Evolutionary conservation across 1,284 basidiomycete genomes (phyloP).

Genomic region (Veloboletus limbatus): DNA sequence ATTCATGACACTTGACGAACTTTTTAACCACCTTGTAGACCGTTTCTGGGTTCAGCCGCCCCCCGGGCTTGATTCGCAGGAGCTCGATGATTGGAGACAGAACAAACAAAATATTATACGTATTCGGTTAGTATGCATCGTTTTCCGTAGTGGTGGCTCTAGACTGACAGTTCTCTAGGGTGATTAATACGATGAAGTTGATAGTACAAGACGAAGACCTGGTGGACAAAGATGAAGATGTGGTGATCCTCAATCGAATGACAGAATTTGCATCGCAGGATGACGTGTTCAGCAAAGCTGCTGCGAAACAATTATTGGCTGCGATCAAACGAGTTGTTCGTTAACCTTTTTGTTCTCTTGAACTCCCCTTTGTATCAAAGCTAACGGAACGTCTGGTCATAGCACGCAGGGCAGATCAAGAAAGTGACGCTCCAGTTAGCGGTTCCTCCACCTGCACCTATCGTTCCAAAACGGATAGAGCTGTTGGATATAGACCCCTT

Average conservation of each 20-base stretch:
- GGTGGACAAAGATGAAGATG: conserved; percentile 55
- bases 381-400: conserved; percentile 20
- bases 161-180: conserved; percentile 35
- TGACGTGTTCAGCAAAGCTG: conserved; percentile 42
- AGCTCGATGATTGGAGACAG: conserved; percentile 64
- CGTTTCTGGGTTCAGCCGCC: conserved; percentile 69
- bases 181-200: conserved; percentile 58
- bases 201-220: conserved; percentile 59
- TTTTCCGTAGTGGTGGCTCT: background rate
- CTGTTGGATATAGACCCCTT: conserved; percentile 69
- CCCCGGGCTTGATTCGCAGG: conserved; percentile 45
- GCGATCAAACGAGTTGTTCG: conserved; percentile 55
- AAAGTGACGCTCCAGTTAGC: conserved; percentile 35
- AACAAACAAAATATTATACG: conserved; percentile 72
- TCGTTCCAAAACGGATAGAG: conserved; percentile 59
- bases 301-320: conserved; percentile 52
- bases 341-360: conserved; percentile 14
- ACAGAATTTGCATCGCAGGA: conserved; percentile 52
- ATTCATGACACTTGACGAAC: conserved; percentile 65
- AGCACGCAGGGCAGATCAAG: conserved; percentile 39
- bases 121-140: conserved; percentile 45
- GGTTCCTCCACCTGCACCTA: conserved; percentile 50
- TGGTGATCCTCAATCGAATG: conserved; percentile 52
- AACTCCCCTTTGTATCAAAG: background rate
- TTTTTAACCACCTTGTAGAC: conserved; percentile 63